Evolutionary conservation across 345 rosid species (phyloP).

Genomic region (Eucalyptus polyanthemos): DNA sequence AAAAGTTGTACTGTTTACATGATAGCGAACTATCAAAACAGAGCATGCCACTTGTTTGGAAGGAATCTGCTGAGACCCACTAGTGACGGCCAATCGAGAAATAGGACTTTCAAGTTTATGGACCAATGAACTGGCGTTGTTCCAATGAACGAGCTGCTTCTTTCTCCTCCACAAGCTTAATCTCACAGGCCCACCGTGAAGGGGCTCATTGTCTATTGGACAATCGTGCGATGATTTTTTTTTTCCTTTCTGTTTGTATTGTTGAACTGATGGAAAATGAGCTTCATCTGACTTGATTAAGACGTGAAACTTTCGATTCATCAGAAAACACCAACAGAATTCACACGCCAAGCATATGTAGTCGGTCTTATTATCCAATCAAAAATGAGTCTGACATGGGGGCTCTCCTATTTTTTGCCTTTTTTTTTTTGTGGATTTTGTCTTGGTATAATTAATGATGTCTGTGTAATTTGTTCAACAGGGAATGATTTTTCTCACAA

Average conservation of each 20-base stretch:
- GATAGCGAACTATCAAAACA: background rate
- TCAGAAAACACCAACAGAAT: background rate
- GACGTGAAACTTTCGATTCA: background rate
- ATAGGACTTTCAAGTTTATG: background rate
- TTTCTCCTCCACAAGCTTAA: constrained; percentile 2
- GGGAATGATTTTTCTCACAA: constrained; percentile 84
- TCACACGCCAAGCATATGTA: background rate
- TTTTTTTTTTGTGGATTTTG: background rate
- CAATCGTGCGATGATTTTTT: background rate
- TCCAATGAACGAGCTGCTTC: background rate
- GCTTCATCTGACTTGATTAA: background rate
- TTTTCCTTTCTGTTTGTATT: background rate
- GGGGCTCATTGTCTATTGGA: background rate
- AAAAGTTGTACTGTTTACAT: background rate
- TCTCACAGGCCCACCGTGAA: constrained; percentile 2
- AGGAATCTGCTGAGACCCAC: constrained; percentile 2
- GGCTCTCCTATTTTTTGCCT: background rate
- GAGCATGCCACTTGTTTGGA: constrained; percentile 6
- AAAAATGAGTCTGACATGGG: background rate
- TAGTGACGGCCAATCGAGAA: background rate
- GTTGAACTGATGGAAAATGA: background rate
- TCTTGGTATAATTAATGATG: background rate
- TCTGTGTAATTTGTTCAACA: background rate
- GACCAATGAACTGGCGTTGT: background rate
- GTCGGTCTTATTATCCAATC: background rate